Conservation (phyloP, 1,139 yeast genomes). For the Protomyces pachydermus region DNA sequence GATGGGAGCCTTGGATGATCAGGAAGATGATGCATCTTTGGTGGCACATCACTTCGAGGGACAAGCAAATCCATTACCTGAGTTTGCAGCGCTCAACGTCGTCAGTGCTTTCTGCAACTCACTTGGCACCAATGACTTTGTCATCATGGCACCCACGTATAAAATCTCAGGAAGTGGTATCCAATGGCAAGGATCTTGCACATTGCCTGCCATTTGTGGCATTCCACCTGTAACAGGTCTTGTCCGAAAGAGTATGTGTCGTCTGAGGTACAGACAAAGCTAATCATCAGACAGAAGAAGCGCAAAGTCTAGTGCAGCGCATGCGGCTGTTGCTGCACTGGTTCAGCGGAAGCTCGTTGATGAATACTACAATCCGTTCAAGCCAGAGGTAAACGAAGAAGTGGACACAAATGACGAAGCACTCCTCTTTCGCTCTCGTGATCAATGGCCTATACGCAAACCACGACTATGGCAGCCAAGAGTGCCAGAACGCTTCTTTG, state of each 20-base stretch:
- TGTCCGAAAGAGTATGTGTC: not conserved
- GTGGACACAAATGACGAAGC: not conserved
- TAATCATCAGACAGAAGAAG: not conserved
- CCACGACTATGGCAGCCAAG: constrained; percentile 3
- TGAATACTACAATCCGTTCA: constrained; percentile 10
- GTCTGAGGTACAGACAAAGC: not conserved
- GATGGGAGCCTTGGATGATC: not conserved
- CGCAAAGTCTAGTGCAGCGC: constrained; percentile 24
- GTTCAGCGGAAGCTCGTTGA: constrained; percentile 5
- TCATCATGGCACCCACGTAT: constrained; percentile 3
- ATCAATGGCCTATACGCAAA: constrained; percentile 3
- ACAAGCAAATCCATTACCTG: not conserved
- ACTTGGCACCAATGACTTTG: constrained; percentile 11
- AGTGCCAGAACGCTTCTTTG: not conserved
- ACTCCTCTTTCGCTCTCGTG: not conserved
- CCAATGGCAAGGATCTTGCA: constrained; percentile 4
- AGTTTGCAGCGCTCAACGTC: constrained; percentile 11
- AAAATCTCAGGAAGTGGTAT: not conserved
- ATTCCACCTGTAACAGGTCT: constrained; percentile 6
- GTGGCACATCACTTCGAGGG: not conserved
- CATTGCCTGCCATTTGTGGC: constrained; percentile 5
- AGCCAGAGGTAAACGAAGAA: too few species aligned
- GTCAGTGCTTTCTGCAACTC: constrained; percentile 6
- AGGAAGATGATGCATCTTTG: not conserved
- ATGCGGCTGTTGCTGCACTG: constrained; percentile 14